Percentiles rank a stretch among this genome's conserved stretches.
Evolutionary conservation across 2,329 filamentous ascomycete species (phyloP).

Genomic region (Thelonectria blattea): DNA sequence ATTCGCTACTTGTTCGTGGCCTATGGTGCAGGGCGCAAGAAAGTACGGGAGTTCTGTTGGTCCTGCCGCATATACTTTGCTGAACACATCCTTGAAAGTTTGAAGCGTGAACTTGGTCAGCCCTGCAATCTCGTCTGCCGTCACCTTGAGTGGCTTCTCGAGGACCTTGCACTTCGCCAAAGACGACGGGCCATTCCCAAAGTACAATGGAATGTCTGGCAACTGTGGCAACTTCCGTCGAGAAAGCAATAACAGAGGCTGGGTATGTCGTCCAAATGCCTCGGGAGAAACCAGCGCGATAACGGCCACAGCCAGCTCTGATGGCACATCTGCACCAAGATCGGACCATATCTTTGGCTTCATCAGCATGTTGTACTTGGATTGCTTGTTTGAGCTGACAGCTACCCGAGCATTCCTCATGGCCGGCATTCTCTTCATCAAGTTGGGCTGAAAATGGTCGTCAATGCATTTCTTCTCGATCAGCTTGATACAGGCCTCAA

Average conservation of each 20-base stretch:
- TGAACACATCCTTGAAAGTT: slow-evolving; percentile 85
- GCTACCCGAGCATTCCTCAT: slow-evolving; percentile 90
- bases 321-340: slow-evolving; percentile 50
- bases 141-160: slow-evolving; percentile 49
- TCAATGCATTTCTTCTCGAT: slow-evolving; percentile 72
- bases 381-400: slow-evolving; percentile 77
- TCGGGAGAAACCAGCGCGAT: slow-evolving; percentile 64
- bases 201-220: slow-evolving; percentile 73
- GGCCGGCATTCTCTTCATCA: slow-evolving; percentile 71
- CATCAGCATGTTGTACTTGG: slow-evolving; percentile 75
- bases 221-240: slow-evolving; percentile 68
- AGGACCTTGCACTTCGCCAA: slow-evolving; percentile 59
- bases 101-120: slow-evolving; percentile 77
- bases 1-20: slow-evolving; percentile 29
- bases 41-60: slow-evolving; percentile 78
- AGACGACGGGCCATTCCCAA: slow-evolving; percentile 68
- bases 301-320: slow-evolving; percentile 64
- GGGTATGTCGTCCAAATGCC: slow-evolving; percentile 63
- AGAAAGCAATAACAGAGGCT: slow-evolving; percentile 74
- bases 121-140: slow-evolving; percentile 52
- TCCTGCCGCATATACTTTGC: slow-evolving; percentile 77
- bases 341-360: slow-evolving; percentile 78
- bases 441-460: slow-evolving; percentile 74
- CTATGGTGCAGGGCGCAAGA: slow-evolving; percentile 64
- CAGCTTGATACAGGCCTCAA: slow-evolving; percentile 77